A percentile compares a stretch with the other conserved stretches of the same genome.
phyloP scores from a whole-genome alignment of 1,139 yeast species.

The Zygosaccharomyces sapae region DNA sequence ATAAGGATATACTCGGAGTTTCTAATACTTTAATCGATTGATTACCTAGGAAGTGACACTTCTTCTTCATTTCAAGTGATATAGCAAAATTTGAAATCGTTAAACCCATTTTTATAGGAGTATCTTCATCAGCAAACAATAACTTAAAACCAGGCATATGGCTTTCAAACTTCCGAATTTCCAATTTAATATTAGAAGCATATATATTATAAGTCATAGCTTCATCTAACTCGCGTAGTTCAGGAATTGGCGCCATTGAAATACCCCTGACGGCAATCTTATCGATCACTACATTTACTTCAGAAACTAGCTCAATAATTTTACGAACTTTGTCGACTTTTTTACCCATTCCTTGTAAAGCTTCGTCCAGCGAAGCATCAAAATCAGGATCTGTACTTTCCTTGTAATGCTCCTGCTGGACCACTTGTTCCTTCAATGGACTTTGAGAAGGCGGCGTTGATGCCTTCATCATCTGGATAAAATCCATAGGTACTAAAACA shows the following conservation, averaged over 20 bases:
- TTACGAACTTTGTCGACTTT: conserved; percentile 14
- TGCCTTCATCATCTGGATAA: background rate
- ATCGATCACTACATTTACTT: conserved; percentile 26
- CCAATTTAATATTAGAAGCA: conserved; percentile 30
- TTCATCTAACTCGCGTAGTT: conserved; percentile 20
- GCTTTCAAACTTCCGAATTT: conserved; percentile 29
- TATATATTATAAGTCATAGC: conserved; percentile 23
- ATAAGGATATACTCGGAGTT: conserved; percentile 50
- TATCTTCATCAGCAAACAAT: conserved; percentile 48
- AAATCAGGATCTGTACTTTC: background rate
- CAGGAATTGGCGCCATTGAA: conserved; percentile 24
- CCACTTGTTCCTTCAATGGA: background rate
- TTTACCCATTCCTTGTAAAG: conserved; percentile 12
- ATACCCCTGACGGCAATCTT: conserved; percentile 21
- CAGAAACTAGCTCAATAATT: conserved; percentile 16
- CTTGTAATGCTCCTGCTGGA: background rate
- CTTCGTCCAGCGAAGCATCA: conserved; percentile 2
- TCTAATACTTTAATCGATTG: conserved; percentile 43
- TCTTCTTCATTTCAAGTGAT: conserved; percentile 38
- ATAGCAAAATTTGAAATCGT: conserved; percentile 43
- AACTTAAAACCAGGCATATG: conserved; percentile 57
- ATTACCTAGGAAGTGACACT: conserved; percentile 17
- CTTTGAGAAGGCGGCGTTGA: background rate
- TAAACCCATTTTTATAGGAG: conserved; percentile 50
- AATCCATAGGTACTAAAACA: conserved; percentile 1